Percentiles rank a stretch among this genome's conserved stretches.
These are phyloP conservation scores for Fragilariopsis cylindrus DNA, from an alignment of 108 stramenopile genomes.

Conservation along the genomic window DNA sequence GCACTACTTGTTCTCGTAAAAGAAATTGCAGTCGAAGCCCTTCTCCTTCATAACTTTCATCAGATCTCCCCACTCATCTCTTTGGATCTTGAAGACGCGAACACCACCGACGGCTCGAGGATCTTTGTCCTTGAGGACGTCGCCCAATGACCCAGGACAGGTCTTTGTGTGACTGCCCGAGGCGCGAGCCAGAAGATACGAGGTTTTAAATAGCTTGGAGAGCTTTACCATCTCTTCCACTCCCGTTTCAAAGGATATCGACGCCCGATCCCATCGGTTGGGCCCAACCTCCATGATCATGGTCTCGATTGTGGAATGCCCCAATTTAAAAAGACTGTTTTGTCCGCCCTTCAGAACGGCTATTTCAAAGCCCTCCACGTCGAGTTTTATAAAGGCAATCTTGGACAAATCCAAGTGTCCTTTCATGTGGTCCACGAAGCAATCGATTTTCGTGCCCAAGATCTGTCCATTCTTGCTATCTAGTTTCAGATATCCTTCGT, in stretches of 20 bases:
- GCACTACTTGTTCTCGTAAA: slow-evolving; percentile 7
- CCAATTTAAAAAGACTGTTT: slow-evolving; percentile 17
- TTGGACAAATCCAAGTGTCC: slow-evolving; percentile 10
- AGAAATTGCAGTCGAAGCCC: slow-evolving; percentile 26
- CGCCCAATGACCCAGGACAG: slow-evolving; percentile 12
- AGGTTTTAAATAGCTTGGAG: slow-evolving; percentile 16
- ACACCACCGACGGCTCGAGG: not conserved
- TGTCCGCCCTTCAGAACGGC: slow-evolving; percentile 20
- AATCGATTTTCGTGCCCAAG: slow-evolving; percentile 14
- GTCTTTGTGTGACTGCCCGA: slow-evolving; percentile 9
- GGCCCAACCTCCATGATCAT: slow-evolving; percentile 32
- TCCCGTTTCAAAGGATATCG: slow-evolving; percentile 7
- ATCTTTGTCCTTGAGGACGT: slow-evolving; percentile 8
- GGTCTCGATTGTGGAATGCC: slow-evolving; percentile 5
- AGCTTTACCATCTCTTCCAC: slow-evolving; percentile 19
- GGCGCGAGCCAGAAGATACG: not conserved
- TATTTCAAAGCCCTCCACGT: slow-evolving; percentile 34
- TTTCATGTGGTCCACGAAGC: slow-evolving; percentile 21
- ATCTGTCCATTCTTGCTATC: slow-evolving; percentile 5
- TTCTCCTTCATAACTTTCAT: slow-evolving; percentile 17
- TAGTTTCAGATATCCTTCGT: not conserved
- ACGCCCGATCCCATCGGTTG: slow-evolving; percentile 21
- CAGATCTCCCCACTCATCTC: slow-evolving; percentile 17
- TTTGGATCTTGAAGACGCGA: slow-evolving; percentile 4
- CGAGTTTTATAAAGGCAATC: slow-evolving; percentile 32